These are phyloP conservation scores for Baudoinia panamericana DNA, from an alignment of 495 filamentous ascomycete genomes.

Conservation along the genomic window DNA sequence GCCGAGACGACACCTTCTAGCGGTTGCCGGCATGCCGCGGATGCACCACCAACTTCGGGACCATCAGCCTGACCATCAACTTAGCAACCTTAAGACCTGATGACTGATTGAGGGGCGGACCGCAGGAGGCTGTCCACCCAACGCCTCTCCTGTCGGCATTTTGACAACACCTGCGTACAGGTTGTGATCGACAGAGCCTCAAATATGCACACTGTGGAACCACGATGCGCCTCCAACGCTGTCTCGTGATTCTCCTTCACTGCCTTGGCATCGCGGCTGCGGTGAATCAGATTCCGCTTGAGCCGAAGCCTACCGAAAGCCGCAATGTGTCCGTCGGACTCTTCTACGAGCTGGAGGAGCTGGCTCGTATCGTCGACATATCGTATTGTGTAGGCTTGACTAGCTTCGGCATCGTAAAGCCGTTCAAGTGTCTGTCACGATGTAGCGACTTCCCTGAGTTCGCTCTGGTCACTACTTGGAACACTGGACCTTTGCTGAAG, in stretches of 20 bases:
- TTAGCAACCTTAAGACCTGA: neutral
- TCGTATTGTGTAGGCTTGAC: slow-evolving; percentile 82
- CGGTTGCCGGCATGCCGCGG: too few relatives aligned
- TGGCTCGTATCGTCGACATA: slow-evolving; percentile 82
- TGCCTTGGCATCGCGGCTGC: too few relatives aligned
- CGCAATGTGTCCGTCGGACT: slow-evolving; percentile 47
- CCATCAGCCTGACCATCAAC: too few relatives aligned
- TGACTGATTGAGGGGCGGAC: neutral
- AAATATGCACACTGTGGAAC: too few relatives aligned
- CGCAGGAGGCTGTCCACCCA: neutral
- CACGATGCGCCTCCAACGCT: too few relatives aligned
- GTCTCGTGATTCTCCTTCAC: too few relatives aligned
- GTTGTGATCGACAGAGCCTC: too few relatives aligned
- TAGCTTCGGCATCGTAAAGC: slow-evolving; percentile 55
- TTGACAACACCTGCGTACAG: too few relatives aligned
- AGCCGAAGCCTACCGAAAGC: slow-evolving; percentile 14
- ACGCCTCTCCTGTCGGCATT: too few relatives aligned
- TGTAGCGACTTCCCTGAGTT: slow-evolving; percentile 70
- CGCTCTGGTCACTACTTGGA: slow-evolving; percentile 74
- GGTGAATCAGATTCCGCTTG: slow-evolving; percentile 17
- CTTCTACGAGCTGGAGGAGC: slow-evolving; percentile 71
- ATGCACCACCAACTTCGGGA: too few relatives aligned
- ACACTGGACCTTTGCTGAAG: slow-evolving; percentile 71
- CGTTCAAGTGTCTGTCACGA: slow-evolving; percentile 73
- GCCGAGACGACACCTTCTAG: too few relatives aligned